Evolutionary conservation across 2,329 filamentous ascomycete genomes (phyloP).

Genomic region (Phyllosticta paracitricarpa): DNA sequence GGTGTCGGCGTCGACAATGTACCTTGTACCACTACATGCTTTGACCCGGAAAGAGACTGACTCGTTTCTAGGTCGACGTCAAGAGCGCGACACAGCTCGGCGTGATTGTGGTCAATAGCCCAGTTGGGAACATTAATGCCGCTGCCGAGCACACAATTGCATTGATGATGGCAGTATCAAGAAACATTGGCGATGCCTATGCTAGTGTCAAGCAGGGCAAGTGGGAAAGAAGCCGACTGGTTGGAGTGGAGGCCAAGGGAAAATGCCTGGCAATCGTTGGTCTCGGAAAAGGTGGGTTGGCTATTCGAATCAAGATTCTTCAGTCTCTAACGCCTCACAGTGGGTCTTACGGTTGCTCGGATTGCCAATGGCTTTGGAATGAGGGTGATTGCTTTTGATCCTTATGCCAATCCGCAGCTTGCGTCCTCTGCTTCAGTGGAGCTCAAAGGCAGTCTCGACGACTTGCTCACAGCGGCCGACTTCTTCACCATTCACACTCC

Average conservation of each 20-base stretch:
- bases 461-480: conserved; percentile 57
- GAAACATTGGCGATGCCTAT: conserved; percentile 63
- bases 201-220: conserved; percentile 58
- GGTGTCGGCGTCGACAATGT: conserved; percentile 49
- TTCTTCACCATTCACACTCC: conserved; percentile 78
- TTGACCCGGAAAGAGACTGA: not conserved
- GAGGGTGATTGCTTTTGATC: conserved; percentile 64
- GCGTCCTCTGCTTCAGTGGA: conserved; percentile 58
- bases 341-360: conserved; percentile 70
- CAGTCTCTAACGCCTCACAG: conserved; percentile 23
- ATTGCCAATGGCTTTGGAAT: conserved; percentile 70
- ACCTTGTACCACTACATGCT: not conserved
- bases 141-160: conserved; percentile 69
- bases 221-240: conserved; percentile 66
- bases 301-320: not conserved
- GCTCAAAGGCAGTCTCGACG: conserved; percentile 47
- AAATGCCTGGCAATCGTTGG: conserved; percentile 71
- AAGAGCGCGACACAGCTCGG: conserved; percentile 60
- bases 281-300: conserved; percentile 56
- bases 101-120: conserved; percentile 72
- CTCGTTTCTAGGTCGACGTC: conserved; percentile 72
- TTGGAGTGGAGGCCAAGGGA: conserved; percentile 67
- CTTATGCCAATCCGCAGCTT: conserved; percentile 65
- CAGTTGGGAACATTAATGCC: conserved; percentile 69
- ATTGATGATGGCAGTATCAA: conserved; percentile 61